Base-by-base conservation (phyloP, 2,329 filamentous ascomycete genomes). In the Pseudogymnoascus sp. region DNA sequence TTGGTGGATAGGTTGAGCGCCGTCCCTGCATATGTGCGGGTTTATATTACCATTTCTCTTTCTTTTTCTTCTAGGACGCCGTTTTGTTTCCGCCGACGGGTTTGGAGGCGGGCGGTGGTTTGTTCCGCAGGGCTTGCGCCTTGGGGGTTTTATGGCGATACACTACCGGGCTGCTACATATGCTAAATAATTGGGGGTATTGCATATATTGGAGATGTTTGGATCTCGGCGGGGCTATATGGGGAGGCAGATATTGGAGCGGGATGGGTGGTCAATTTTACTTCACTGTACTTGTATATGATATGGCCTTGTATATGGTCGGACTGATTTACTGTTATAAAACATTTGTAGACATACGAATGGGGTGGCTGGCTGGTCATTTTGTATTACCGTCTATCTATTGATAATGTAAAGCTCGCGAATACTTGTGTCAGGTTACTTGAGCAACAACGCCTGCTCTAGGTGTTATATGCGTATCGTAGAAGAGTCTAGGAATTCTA, bases 1-100 rank as follows among this genome's bases (percentile, higher is more conserved):
- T 57, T 57, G 47, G 47, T 57, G 47, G 47, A 57, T 57, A 33
- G 47, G 47, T 57, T 57, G 47, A 57, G 47, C 47, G 47, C 47
- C 47, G 26, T 19, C n/a, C 47, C 26, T 57, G 47, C 47, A 13
- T 33, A 57, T 33, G 26, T 57, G 47, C 47, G 26, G 47, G 47
- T 33, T 33, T 57, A 31, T 33, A 53, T 28, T 53, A 53, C 11
- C 33, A 57, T n/a, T 57, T 57, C n/a, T 7, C 19, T 13, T 53
- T 7, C 19, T 13, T 53, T 3, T 31, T 53, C 26, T 53, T 57
- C 47, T 57, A 8, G n/a, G 47, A 57, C 26, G 26, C 42, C 21
- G 42, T 15, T 31, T 13, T 57, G 10, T 7, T 28, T 31, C 17
- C 26, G 47, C n/a, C 26, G n/a, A 17, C 9, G 4, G 2, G n/a